Percentiles rank a stretch among this genome's conserved stretches.
These are phyloP conservation scores for Eutypa lata DNA, from an alignment of 2,329 filamentous ascomycete species.

Conservation along the genomic window DNA sequence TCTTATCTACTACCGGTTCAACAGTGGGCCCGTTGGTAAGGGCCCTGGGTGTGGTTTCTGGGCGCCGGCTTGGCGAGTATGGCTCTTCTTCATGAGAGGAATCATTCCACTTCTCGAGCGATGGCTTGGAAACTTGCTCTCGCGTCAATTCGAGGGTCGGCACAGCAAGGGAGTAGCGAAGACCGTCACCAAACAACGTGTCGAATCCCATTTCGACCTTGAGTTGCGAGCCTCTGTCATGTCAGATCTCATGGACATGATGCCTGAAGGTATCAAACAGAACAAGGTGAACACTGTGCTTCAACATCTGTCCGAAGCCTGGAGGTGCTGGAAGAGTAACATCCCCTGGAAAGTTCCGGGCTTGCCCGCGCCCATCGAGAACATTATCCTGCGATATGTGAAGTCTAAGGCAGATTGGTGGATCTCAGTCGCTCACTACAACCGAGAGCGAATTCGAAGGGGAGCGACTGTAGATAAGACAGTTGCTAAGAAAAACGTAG, in stretches of 20 bases:
- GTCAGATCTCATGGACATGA: constrained; percentile 99
- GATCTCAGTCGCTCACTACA: constrained; percentile 99
- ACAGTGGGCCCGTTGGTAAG: constrained; percentile 93
- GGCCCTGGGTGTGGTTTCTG: constrained; percentile 98
- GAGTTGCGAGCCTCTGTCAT: constrained; percentile 97
- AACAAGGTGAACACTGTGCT: constrained; percentile 98
- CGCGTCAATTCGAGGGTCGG: constrained; percentile 94
- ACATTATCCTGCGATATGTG: constrained; percentile 96
- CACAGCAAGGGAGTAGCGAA: constrained; percentile 99
- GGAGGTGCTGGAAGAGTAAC: constrained; percentile 99
- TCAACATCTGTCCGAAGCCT: constrained; percentile 95
- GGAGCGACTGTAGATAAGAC: constrained; percentile 99
- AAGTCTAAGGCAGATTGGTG: constrained; percentile 99
- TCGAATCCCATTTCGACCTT: constrained; percentile 97
- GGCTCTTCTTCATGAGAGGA: constrained; percentile 98
- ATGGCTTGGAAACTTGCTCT: constrained; percentile 95
- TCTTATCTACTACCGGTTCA: constrained; percentile 98
- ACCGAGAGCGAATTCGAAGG: constrained; percentile 91
- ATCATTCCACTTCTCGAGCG: constrained; percentile 95
- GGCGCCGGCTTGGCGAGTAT: constrained; percentile 97
- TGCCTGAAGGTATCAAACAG: constrained; percentile 99
- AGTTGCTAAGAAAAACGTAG: constrained; percentile 98
- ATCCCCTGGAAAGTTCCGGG: constrained; percentile 99
- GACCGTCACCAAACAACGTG: constrained; percentile 97
- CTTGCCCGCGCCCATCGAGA: constrained; percentile 93